These are phyloP conservation scores for Arthrobotrys conoides DNA, from an alignment of 2,329 filamentous ascomycete genomes.

Conservation along the genomic window DNA sequence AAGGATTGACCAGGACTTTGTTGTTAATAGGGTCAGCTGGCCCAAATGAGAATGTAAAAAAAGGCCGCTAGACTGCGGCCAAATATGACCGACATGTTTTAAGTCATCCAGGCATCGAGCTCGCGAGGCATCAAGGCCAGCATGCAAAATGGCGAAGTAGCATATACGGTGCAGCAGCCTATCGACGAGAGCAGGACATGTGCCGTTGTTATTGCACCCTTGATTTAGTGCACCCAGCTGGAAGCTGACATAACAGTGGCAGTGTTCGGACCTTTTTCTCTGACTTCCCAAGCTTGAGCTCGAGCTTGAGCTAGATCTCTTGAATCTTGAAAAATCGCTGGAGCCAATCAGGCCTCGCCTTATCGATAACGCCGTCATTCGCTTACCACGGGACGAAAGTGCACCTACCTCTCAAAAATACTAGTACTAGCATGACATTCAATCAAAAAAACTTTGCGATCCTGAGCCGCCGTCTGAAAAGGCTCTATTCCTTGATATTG, in stretches of 20 bases:
- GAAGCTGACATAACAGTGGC: slow-evolving; percentile 50
- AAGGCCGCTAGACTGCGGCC: slow-evolving; percentile 37
- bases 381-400: slow-evolving; percentile 59
- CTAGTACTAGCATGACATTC: slow-evolving; percentile 37
- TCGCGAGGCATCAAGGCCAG: slow-evolving; percentile 22
- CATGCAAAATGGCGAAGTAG: slow-evolving; percentile 18
- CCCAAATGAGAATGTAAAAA: slow-evolving; percentile 14
- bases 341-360: slow-evolving; percentile 41
- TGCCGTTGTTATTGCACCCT: slow-evolving; percentile 16
- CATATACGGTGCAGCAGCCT: slow-evolving; percentile 33
- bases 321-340: slow-evolving; percentile 27
- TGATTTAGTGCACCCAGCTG: background rate
- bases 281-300: slow-evolving; percentile 3
- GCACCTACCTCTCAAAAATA: slow-evolving; percentile 34
- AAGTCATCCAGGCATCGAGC: slow-evolving; percentile 22
- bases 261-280: slow-evolving; percentile 29
- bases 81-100: slow-evolving; percentile 20
- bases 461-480: slow-evolving; percentile 21
- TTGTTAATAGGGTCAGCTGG: slow-evolving; percentile 60
- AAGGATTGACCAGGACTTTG: slow-evolving; percentile 41
- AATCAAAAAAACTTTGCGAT: slow-evolving; percentile 35
- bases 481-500: background rate
- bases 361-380: slow-evolving; percentile 37
- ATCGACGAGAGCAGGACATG: slow-evolving; percentile 28
- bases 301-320: slow-evolving; percentile 29